Conservation (phyloP, 805 yeast species). For the Yarrowia yakushimensis region DNA sequence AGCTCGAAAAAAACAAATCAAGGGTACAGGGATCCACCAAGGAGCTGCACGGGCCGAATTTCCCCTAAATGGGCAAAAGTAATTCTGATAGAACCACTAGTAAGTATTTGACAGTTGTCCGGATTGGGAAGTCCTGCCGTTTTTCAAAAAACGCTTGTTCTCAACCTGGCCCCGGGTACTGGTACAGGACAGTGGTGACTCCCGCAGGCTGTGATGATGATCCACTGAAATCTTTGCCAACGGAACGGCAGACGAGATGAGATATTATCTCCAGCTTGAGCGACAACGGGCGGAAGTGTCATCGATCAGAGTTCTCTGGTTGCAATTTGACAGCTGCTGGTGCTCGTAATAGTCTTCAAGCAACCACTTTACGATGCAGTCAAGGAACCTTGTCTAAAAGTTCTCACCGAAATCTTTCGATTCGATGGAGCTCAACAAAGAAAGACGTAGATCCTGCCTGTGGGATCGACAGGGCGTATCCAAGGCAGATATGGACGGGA, state of each 20-base stretch:
- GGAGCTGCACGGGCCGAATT: neutral
- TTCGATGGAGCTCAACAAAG: neutral
- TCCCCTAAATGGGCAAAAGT: neutral
- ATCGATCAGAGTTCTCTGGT: too few species aligned
- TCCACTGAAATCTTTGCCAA: neutral
- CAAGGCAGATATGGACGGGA: neutral
- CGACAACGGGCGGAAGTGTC: too few species aligned
- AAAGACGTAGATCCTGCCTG: neutral
- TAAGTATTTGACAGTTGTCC: neutral
- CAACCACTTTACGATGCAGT: too few species aligned
- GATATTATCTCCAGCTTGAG: too few species aligned
- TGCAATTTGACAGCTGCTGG: too few species aligned
- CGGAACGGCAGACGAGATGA: neutral
- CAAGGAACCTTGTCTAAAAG: neutral
- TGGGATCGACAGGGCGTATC: neutral
- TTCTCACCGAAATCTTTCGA: neutral
- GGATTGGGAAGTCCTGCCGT: constrained; percentile 5
- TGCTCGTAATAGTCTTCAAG: too few species aligned
- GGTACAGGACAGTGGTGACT: too few species aligned
- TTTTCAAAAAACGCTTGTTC: neutral
- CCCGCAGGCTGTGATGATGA: too few species aligned
- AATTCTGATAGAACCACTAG: neutral
- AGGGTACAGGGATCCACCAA: neutral
- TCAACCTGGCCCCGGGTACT: neutral
- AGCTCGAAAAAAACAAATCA: neutral